phyloP scores from a whole-genome alignment of 345 rosid genomes.

The Eutrema japonicum region DNA sequence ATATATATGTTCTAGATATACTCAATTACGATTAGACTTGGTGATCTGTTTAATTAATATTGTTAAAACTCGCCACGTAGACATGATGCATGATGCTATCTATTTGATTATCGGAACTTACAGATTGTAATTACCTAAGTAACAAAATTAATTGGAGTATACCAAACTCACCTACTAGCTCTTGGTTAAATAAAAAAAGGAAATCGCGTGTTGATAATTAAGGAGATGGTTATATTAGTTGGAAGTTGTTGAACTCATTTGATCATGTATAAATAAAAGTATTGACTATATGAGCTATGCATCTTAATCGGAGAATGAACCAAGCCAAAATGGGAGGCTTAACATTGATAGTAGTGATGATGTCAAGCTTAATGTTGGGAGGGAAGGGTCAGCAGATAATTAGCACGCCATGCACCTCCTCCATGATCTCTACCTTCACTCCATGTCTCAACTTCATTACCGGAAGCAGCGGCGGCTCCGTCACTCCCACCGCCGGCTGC shows the following conservation, averaged over 20 bases:
- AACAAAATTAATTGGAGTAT: slow-evolving; percentile 16
- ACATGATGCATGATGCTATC: not conserved
- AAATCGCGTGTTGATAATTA: slow-evolving; percentile 10
- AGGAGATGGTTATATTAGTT: slow-evolving; percentile 24
- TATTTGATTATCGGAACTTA: not conserved
- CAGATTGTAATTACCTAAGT: slow-evolving; percentile 3
- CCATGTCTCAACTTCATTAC: slow-evolving; percentile 84
- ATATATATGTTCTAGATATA: no score
- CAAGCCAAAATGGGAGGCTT: slow-evolving; percentile 18
- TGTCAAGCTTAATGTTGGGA: slow-evolving; percentile 40
- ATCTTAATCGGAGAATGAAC: slow-evolving; percentile 5
- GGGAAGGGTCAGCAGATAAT: slow-evolving; percentile 67
- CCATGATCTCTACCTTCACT: slow-evolving; percentile 76
- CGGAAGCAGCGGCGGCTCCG: slow-evolving; percentile 65
- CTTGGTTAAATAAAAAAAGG: slow-evolving; percentile 1
- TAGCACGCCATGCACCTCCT: slow-evolving; percentile 74
- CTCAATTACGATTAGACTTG: no score
- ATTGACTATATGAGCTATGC: not conserved
- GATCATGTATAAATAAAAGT: not conserved
- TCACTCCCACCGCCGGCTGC: slow-evolving; percentile 65
- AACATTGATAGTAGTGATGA: slow-evolving; percentile 36
- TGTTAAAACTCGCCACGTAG: not conserved
- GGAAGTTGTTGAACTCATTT: slow-evolving; percentile 44
- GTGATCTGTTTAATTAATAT: not conserved
- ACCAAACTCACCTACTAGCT: slow-evolving; percentile 41